Percentiles rank a stretch among this genome's conserved stretches.
These are phyloP conservation scores for Epichloe gansuensis DNA, from an alignment of 2,329 filamentous ascomycete genomes.

Conservation along the genomic window DNA sequence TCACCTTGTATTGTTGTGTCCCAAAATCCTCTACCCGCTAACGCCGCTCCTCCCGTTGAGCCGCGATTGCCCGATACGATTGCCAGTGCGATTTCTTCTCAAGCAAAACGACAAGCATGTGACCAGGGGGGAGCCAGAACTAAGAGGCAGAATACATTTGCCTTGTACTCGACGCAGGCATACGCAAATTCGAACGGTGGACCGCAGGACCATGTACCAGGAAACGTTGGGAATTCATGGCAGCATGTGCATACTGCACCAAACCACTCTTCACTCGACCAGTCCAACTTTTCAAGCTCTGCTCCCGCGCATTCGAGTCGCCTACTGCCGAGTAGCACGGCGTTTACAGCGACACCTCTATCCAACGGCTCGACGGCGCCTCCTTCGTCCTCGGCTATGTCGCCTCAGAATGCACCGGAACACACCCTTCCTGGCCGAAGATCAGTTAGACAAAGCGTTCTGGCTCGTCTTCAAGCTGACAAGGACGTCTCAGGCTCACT, in stretches of 20 bases:
- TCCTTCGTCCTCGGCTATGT: not conserved
- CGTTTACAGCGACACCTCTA: not conserved
- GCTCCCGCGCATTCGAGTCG: not conserved
- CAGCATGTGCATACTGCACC: no score
- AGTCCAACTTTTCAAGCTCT: not conserved
- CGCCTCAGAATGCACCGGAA: not conserved
- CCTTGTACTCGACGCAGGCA: not conserved
- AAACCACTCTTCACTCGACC: not conserved
- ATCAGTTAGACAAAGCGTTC: slow-evolving; percentile 3
- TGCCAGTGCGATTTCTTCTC: not conserved
- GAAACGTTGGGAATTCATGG: not conserved
- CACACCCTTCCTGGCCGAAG: not conserved
- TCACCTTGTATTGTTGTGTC: slow-evolving; percentile 19
- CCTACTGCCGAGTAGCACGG: not conserved
- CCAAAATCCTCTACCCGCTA: slow-evolving; percentile 11
- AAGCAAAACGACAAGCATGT: not conserved
- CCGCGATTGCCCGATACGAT: not conserved
- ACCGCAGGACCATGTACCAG: not conserved
- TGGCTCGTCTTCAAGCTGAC: slow-evolving; percentile 4
- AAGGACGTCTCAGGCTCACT: not conserved
- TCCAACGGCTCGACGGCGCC: not conserved
- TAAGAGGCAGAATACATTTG: not conserved
- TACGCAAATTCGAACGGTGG: not conserved
- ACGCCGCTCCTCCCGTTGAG: slow-evolving; percentile 7
- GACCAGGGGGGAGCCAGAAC: not conserved